Conservation (phyloP, 345 rosid genomes). For the Populus ilicifolia region DNA sequence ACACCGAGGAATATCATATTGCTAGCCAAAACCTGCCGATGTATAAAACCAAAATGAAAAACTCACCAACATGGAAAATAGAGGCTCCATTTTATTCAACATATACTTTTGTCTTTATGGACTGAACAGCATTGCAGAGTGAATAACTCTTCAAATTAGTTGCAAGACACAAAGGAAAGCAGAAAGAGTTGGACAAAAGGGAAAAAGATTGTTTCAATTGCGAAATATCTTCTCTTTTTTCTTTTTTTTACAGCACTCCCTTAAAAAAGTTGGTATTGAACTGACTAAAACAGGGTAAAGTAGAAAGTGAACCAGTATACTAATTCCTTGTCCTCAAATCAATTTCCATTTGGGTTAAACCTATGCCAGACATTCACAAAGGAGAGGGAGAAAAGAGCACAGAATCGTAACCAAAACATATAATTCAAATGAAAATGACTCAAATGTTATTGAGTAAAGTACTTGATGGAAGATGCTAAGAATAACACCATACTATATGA, state of each 20-base stretch:
- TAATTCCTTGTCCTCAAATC: slow-evolving; percentile 4
- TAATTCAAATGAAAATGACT: not conserved
- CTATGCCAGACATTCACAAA: not conserved
- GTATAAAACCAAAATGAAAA: slow-evolving; percentile 13
- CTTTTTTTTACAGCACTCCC: not conserved
- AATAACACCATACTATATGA: not conserved
- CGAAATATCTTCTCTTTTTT: not conserved
- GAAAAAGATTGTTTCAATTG: not conserved
- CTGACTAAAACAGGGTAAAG: not conserved
- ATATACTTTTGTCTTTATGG: not conserved
- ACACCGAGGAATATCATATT: slow-evolving; percentile 99
- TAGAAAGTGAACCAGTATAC: not conserved
- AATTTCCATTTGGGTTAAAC: not conserved
- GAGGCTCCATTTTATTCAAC: not conserved
- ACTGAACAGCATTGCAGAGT: not conserved
- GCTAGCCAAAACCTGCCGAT: slow-evolving; percentile 89
- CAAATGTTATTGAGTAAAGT: not conserved
- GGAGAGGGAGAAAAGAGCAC: not conserved
- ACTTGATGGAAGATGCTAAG: not conserved
- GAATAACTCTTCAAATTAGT: not conserved
- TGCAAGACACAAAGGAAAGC: not conserved
- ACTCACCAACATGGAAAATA: not conserved
- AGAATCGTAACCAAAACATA: too few relatives aligned
- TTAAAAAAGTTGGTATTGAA: not conserved
- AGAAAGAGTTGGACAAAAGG: not conserved